Evolutionary conservation across 768 basidiomycete species (phyloP).

Genomic region (Rhizopogon rudus): DNA sequence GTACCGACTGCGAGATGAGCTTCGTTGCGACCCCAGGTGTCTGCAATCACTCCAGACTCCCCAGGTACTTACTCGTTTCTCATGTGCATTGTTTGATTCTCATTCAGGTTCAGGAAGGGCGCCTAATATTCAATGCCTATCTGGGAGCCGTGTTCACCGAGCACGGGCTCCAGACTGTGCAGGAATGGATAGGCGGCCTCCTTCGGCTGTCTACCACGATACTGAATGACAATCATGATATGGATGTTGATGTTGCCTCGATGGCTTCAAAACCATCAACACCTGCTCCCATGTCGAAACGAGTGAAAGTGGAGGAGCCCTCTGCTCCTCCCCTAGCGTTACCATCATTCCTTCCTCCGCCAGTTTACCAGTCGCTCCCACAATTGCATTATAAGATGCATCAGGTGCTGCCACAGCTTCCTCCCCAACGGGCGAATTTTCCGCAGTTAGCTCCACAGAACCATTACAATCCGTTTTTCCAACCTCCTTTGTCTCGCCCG

Average conservation of each 20-base stretch:
- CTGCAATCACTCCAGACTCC: conserved; percentile 21
- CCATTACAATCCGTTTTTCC: conserved; percentile 26
- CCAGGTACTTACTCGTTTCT: conserved; percentile 32
- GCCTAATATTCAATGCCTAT: conserved; percentile 58
- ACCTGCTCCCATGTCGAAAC: conserved; percentile 22
- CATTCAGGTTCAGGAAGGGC: conserved; percentile 42
- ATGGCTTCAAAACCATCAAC: not conserved
- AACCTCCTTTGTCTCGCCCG: conserved; percentile 18
- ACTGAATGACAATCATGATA: conserved; percentile 10
- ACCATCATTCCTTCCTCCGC: conserved; percentile 19
- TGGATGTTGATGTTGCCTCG: conserved; percentile 8
- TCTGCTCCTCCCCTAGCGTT: conserved; percentile 9
- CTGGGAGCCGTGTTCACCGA: conserved; percentile 59
- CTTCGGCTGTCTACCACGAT: conserved; percentile 22
- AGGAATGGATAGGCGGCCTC: conserved; percentile 50
- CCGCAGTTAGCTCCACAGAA: conserved; percentile 14
- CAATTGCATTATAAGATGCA: conserved; percentile 24
- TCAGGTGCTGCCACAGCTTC: conserved; percentile 13
- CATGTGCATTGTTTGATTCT: conserved; percentile 8
- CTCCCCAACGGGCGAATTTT: conserved; percentile 5
- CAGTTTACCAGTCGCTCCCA: conserved; percentile 18
- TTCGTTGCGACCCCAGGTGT: conserved; percentile 27
- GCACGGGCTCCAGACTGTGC: conserved; percentile 45
- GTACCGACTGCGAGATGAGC: conserved; percentile 31
- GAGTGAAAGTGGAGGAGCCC: conserved; percentile 24